phyloP scores from a whole-genome alignment of 2,329 filamentous ascomycete species.

The Sporothrix phasma region DNA sequence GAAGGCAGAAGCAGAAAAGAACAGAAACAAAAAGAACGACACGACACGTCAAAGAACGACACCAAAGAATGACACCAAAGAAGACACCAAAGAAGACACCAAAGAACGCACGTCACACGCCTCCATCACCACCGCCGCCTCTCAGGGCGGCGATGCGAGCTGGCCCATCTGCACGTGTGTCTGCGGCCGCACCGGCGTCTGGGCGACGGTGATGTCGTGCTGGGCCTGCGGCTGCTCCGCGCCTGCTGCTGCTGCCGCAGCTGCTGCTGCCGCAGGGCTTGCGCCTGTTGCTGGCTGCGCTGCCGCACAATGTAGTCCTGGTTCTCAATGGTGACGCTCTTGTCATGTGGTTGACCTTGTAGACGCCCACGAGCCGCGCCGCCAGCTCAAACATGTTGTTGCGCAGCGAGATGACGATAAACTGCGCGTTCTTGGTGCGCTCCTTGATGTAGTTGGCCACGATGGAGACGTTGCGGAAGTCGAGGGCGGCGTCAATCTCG shows the following conservation, averaged over 20 bases:
- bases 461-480: constrained; percentile 97
- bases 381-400: constrained; percentile 99
- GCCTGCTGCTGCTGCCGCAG: constrained; percentile 20
- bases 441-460: constrained; percentile 99
- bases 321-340: constrained; percentile 84
- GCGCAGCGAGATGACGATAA: constrained; percentile 92
- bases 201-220: constrained; percentile 12
- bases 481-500: constrained; percentile 94
- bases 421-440: constrained; percentile 96
- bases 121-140: not conserved
- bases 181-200: constrained; percentile 14
- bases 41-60: no score
- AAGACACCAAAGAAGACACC: no score
- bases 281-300: constrained; percentile 24
- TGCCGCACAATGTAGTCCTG: constrained; percentile 55
- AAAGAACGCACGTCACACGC: no score
- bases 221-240: constrained; percentile 24
- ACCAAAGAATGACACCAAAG: no score
- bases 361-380: constrained; percentile 88
- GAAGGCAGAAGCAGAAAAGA: no score
- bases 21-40: no score
- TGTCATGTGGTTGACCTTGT: constrained; percentile 99
- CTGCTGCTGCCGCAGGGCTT: constrained; percentile 22
- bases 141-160: constrained; percentile 16
- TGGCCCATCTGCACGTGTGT: constrained; percentile 12